phyloP scores from a whole-genome alignment of 768 basidiomycete species.

The Termitomyces sp. region DNA sequence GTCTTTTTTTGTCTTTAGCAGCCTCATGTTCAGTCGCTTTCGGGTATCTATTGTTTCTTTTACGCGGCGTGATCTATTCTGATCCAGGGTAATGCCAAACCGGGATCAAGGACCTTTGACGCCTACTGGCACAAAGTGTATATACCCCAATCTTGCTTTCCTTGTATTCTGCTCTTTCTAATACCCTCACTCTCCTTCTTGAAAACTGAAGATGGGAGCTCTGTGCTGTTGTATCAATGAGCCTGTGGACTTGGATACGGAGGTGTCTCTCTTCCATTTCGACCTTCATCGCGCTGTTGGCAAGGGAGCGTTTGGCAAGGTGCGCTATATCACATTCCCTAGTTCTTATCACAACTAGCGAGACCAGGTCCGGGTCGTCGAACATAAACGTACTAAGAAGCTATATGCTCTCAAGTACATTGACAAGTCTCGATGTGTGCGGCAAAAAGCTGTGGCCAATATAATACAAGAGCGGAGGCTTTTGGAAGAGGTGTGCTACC shows the following conservation, averaged over 20 bases:
- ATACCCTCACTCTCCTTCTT: constrained; percentile 25
- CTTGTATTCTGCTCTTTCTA: constrained; percentile 32
- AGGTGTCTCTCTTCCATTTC: constrained; percentile 93
- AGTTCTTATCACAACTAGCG: constrained; percentile 2
- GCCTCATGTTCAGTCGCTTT: constrained; percentile 11
- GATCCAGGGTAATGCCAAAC: constrained; percentile 14
- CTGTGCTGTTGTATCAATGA: constrained; percentile 55
- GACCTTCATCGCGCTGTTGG: constrained; percentile 94
- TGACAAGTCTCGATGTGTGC: constrained; percentile 89
- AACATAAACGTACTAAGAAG: constrained; percentile 90
- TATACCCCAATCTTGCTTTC: constrained; percentile 25
- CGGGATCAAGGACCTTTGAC: constrained; percentile 18
- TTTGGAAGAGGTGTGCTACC: constrained; percentile 72
- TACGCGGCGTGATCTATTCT: background rate
- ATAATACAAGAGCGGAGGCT: constrained; percentile 91
- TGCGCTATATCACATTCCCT: constrained; percentile 26
- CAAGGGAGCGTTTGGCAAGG: constrained; percentile 98
- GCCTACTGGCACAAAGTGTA: constrained; percentile 12
- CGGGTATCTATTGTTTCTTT: constrained; percentile 14
- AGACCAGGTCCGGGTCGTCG: constrained; percentile 86
- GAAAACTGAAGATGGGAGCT: constrained; percentile 49
- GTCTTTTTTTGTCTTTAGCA: constrained; percentile 16
- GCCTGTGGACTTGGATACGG: constrained; percentile 80
- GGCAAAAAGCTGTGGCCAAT: constrained; percentile 88
- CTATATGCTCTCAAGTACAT: constrained; percentile 97